Evolutionary conservation across 2,329 filamentous ascomycete species (phyloP).

Genomic region (Metarhizium brunneum): DNA sequence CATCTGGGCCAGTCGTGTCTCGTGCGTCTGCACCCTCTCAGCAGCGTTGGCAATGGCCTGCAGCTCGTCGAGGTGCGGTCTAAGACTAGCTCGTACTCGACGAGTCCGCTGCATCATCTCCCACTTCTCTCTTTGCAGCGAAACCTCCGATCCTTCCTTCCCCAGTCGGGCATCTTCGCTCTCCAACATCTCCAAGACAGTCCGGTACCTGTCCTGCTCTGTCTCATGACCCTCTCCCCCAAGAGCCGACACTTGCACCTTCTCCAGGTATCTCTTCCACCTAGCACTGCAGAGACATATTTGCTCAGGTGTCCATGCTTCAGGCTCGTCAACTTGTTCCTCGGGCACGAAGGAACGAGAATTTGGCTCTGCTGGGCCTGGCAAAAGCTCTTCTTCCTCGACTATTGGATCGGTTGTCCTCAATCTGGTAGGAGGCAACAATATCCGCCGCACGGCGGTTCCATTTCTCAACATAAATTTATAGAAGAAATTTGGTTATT

Average conservation of each 20-base stretch:
- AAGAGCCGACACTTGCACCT: background rate
- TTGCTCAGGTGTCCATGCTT: background rate
- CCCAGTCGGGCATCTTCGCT: background rate
- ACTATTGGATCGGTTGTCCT: too few species aligned
- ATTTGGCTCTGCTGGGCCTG: background rate
- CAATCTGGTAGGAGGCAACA: background rate
- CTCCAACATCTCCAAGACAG: background rate
- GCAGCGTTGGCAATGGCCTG: background rate
- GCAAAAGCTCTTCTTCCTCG: background rate
- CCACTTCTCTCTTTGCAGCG: background rate
- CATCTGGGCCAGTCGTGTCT: background rate
- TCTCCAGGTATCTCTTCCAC: background rate
- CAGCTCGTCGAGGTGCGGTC: background rate
- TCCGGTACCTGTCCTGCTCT: constrained; percentile 4
- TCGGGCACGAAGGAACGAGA: background rate
- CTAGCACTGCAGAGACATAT: background rate
- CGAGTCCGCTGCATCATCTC: background rate
- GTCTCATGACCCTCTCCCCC: background rate
- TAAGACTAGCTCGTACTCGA: background rate
- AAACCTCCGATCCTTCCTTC: background rate
- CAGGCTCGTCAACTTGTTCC: background rate
- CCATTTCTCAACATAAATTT: background rate
- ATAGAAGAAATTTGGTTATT: background rate
- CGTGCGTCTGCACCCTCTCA: background rate
- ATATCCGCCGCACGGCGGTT: background rate